These are phyloP conservation scores for Plasmodium berghei DNA, from an alignment of 169 alveolate species.

Conservation along the genomic window DNA sequence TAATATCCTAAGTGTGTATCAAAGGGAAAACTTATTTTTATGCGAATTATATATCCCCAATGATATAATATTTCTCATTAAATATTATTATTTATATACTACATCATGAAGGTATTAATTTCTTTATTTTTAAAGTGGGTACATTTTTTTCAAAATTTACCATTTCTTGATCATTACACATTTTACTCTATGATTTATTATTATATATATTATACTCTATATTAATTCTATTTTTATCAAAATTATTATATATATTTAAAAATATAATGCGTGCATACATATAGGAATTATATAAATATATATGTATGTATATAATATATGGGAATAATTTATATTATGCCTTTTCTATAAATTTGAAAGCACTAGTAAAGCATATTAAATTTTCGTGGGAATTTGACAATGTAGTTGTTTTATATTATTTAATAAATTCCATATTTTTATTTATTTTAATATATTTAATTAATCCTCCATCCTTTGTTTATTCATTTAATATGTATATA, in stretches of 20 bases:
- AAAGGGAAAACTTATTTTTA: too few relatives aligned
- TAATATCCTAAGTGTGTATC: too few relatives aligned
- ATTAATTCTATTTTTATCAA: too few relatives aligned
- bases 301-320: slow-evolving; percentile 15
- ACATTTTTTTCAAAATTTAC: too few relatives aligned
- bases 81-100: too few relatives aligned
- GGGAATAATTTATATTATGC: not conserved
- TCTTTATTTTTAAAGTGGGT: too few relatives aligned
- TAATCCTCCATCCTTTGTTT: not conserved
- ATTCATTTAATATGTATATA: not conserved
- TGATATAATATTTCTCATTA: too few relatives aligned
- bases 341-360: slow-evolving; percentile 11
- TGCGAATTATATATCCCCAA: too few relatives aligned
- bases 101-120: too few relatives aligned
- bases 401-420: not conserved
- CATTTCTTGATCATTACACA: too few relatives aligned
- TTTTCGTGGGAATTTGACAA: slow-evolving; percentile 10
- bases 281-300: not conserved
- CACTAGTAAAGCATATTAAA: slow-evolving; percentile 42
- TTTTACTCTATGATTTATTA: too few relatives aligned
- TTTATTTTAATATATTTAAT: not conserved
- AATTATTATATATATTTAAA: not conserved
- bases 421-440: not conserved
- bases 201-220: too few relatives aligned
- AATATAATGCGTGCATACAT: slow-evolving; percentile 9